Evolutionary conservation across 768 basidiomycete genomes (phyloP).

Genomic region (Royoungia palumana): DNA sequence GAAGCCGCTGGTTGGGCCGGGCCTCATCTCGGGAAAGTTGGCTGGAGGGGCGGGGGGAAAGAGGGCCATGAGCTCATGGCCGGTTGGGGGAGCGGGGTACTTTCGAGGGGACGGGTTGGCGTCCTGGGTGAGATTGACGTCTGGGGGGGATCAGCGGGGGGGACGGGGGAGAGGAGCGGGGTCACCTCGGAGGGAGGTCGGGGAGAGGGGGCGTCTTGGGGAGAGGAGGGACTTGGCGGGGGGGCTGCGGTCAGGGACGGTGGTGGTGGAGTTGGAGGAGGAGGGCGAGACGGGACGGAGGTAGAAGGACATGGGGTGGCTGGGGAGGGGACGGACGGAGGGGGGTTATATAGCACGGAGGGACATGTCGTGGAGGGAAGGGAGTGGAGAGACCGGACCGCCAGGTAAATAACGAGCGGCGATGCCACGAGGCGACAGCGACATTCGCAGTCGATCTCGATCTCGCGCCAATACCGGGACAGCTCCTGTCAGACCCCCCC

Average conservation of each 20-base stretch:
- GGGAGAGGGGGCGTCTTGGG: slow-evolving; percentile 58
- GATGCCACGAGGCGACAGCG: slow-evolving; percentile 25
- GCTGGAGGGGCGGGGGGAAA: slow-evolving; percentile 71
- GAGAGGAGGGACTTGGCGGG: slow-evolving; percentile 27
- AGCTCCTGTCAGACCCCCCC: slow-evolving; percentile 17
- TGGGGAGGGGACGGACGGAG: slow-evolving; percentile 10
- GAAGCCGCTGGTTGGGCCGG: slow-evolving; percentile 67
- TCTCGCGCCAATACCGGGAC: slow-evolving; percentile 4
- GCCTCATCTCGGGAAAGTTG: slow-evolving; percentile 49
- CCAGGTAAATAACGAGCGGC: slow-evolving; percentile 15
- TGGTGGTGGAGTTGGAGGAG: slow-evolving; percentile 49
- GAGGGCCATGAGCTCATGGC: slow-evolving; percentile 83
- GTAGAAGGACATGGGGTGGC: slow-evolving; percentile 50
- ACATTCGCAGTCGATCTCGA: no score
- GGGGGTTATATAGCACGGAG: slow-evolving; percentile 22
- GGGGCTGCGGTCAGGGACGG: slow-evolving; percentile 44
- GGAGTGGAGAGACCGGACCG: no score
- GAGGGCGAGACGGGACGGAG: slow-evolving; percentile 61
- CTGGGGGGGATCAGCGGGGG: slow-evolving; percentile 34
- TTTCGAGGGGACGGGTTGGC: slow-evolving; percentile 50
- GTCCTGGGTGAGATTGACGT: slow-evolving; percentile 60
- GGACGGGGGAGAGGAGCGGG: background rate
- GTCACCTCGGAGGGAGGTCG: slow-evolving; percentile 58
- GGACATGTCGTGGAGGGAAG: background rate
- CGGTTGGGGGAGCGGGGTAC: slow-evolving; percentile 74